Evolutionary conservation across 495 filamentous ascomycete genomes (phyloP), one percentile per base, ranked within the genome.

Genomic region (Penicillium angulare): DNA sequence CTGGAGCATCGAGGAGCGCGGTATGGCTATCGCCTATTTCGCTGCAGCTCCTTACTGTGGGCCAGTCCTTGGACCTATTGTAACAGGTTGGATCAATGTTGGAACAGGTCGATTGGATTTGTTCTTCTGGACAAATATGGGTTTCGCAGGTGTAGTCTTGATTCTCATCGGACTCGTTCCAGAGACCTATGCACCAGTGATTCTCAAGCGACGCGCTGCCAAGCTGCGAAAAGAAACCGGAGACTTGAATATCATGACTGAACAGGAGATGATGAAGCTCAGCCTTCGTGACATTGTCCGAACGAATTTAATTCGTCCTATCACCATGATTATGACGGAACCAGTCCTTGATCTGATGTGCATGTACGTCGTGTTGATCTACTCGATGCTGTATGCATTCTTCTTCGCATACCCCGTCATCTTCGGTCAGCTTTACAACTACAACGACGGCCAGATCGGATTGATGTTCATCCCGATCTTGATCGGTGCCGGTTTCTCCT

Each of bases 361-460:
- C 29, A 56, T 87, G 22, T 90, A 90, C 65, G 79, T 88, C 56
- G 79, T 85, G 10, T 75, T 88, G 35, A 74, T 81, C 17, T 89
- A 88, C 62, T 78, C 85, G 1, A 81, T 86, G 40, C 68, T 89
- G 0, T 92, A 91, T 64, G 75, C 90, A 13, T 79, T 90, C 45
- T 87, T 89, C 72, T 85, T 84, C 18, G 86, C 86, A n/a, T 83
- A 88, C 65, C 79, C 84, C 1, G 56, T 65, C 16, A 78, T 89
- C 24, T 90, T 82, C 59, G 61, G 71, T 2, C 52, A 66, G 18
- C 65, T 77, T 1, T 88, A 89, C 62, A 61, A 65, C 48, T 68
- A 60, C 51, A 71, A 66, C 38, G 61, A 67, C 22, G 63, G 67
- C 17, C 61, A 67, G 26, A 64, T 65, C 17, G 64, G 63, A 0